Base-by-base conservation (phyloP, 768 basidiomycete species). In the Naganishia randhawae region DNA sequence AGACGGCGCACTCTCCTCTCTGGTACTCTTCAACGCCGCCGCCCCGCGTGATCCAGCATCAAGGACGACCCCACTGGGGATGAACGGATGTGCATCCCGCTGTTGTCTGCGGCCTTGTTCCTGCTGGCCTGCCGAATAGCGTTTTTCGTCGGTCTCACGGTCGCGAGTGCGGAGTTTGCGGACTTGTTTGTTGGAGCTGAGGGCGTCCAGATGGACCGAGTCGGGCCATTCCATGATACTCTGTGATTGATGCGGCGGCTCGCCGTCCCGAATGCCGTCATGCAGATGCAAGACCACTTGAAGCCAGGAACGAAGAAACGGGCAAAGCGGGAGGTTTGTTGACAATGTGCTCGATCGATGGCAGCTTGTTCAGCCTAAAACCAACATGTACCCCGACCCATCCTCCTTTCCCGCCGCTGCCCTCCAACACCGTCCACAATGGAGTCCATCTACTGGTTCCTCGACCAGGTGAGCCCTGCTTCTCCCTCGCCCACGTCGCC, bases 401-500 rank as follows among this genome's bases (percentile, higher is more conserved):
- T 55, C 33, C n/a, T 14, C 1, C 54, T 7, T 2, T 29, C 29
- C 33, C 27, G 10, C 52, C 17, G 31, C 25, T 19, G 29, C 31
- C 7, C 8, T 54, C 11, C 29, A 54, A 33, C 27, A 33, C 45
- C 35, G 39, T 13, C 33, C 4, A 27, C 14, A 3, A 61, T 61
- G 57, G 37, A 61, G 4, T 39, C 57, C 7, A 17, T 67, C 22
- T 57, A 53, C 33, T 67, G 66, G 66, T 67, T 67, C 29, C 33
- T 67, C 22, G 66, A 67, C 66, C 50, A 67, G 66, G 66, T 67
- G 19, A 41, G 66, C 45, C 16, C 16, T 22, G 9, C 27, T 17
- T 32, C 16, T 31, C 37, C 6, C 6, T 27, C 29, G 4, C 27
- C 16, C 5, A 11, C 33, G 14, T 6, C 22, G 3, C 3, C 10